phyloP scores from a whole-genome alignment of 2,329 filamentous ascomycete species.

The Hypoxylon sp. region DNA sequence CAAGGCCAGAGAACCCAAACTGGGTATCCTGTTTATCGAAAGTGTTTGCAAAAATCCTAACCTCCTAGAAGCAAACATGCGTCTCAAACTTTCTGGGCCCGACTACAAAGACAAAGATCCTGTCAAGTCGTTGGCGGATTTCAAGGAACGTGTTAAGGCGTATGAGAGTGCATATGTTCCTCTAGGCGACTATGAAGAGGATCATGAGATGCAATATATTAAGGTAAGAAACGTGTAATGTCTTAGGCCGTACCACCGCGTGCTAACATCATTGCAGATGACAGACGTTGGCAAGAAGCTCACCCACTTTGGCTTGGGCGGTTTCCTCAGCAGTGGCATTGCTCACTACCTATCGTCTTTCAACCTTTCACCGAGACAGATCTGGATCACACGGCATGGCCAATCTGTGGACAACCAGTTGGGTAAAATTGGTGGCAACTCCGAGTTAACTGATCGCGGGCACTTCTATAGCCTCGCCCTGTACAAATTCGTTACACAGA shows the following conservation, averaged over 20 bases:
- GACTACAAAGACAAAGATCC: slow-evolving; percentile 98
- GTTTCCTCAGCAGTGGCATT: slow-evolving; percentile 92
- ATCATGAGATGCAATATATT: slow-evolving; percentile 92
- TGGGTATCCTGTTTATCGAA: slow-evolving; percentile 95
- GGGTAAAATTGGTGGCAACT: slow-evolving; percentile 93
- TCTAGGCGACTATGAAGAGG: slow-evolving; percentile 90
- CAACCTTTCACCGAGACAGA: slow-evolving; percentile 93
- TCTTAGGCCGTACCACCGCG: background rate
- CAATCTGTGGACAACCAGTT: slow-evolving; percentile 89
- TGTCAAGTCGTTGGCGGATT: slow-evolving; percentile 85
- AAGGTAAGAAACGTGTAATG: slow-evolving; percentile 65
- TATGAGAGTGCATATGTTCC: slow-evolving; percentile 97
- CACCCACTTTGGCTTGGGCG: slow-evolving; percentile 88
- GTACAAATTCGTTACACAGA: slow-evolving; percentile 84
- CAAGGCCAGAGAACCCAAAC: slow-evolving; percentile 83
- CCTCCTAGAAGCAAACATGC: slow-evolving; percentile 95
- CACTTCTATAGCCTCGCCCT: slow-evolving; percentile 83
- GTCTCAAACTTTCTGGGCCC: slow-evolving; percentile 92
- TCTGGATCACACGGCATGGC: slow-evolving; percentile 97
- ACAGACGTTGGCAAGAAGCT: slow-evolving; percentile 97
- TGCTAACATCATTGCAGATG: slow-evolving; percentile 71
- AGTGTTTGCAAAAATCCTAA: slow-evolving; percentile 89
- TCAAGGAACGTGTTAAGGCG: slow-evolving; percentile 90
- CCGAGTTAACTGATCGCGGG: slow-evolving; percentile 82
- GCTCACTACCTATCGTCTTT: slow-evolving; percentile 97